Conservation (phyloP, 768 basidiomycete genomes). For the Auriscalpium microsporum region DNA sequence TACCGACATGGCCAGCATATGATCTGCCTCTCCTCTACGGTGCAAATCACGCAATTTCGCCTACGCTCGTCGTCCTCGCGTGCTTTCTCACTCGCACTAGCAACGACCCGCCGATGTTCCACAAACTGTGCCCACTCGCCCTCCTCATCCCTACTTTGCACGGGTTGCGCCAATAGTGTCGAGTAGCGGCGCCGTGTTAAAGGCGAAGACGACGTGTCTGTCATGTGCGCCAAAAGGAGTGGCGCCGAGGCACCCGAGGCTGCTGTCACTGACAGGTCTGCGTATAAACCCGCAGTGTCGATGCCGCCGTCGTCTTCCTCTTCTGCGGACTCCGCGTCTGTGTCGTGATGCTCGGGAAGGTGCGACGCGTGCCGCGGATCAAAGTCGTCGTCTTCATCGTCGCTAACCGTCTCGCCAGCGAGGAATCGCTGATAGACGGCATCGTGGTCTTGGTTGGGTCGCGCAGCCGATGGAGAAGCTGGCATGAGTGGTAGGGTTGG, state of each 20-base stretch:
- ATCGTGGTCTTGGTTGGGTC: constrained; percentile 24
- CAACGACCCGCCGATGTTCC: constrained; percentile 20
- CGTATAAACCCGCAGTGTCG: constrained; percentile 36
- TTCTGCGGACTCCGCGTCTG: background rate
- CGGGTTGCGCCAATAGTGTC: constrained; percentile 22
- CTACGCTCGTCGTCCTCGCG: constrained; percentile 18
- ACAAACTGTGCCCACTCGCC: constrained; percentile 26
- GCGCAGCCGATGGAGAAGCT: background rate
- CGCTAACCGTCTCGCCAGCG: constrained; percentile 45
- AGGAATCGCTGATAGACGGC: constrained; percentile 50
- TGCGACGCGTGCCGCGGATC: constrained; percentile 9
- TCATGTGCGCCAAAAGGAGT: constrained; percentile 48
- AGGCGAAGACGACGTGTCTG: constrained; percentile 32
- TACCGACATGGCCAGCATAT: constrained; percentile 86
- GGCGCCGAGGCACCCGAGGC: constrained; percentile 29
- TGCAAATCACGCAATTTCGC: constrained; percentile 61
- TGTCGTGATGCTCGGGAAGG: constrained; percentile 11
- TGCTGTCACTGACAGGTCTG: constrained; percentile 36
- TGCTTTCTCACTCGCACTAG: background rate
- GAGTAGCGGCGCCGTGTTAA: constrained; percentile 42
- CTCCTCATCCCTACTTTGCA: background rate
- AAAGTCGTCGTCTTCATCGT: constrained; percentile 40
- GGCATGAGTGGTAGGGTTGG: no score
- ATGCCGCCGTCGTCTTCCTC: constrained; percentile 22
- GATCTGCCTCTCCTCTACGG: constrained; percentile 54